Percentiles rank a stretch among this genome's conserved stretches.
phyloP scores from a whole-genome alignment of 768 basidiomycete genomes.

The Suillus luteus region DNA sequence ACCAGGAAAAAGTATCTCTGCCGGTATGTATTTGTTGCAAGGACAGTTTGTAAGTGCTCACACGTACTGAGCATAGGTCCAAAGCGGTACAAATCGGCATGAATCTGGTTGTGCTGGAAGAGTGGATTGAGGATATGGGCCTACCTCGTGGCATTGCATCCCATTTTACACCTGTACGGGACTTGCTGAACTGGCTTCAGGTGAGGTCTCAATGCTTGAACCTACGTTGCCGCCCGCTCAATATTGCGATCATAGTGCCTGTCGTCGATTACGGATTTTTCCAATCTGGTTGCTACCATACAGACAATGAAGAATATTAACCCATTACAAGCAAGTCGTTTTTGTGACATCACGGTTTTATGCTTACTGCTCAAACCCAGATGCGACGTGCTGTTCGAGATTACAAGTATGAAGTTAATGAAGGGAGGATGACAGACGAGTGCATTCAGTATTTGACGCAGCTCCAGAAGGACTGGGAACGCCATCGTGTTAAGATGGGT shows the following conservation, averaged over 20 bases:
- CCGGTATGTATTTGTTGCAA: conserved; percentile 48
- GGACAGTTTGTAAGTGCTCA: conserved; percentile 12
- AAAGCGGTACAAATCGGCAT: conserved; percentile 87
- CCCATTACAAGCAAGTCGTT: conserved; percentile 72
- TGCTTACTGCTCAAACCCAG: conserved; percentile 35
- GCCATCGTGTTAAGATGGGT: conserved; percentile 82
- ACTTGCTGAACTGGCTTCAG: conserved; percentile 86
- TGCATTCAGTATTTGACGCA: conserved; percentile 93
- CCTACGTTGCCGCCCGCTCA: conserved; percentile 3
- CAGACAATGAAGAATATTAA: conserved; percentile 87
- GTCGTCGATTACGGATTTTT: conserved; percentile 86
- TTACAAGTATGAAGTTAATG: conserved; percentile 92
- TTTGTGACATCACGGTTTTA: conserved; percentile 8
- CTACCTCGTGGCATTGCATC: conserved; percentile 76
- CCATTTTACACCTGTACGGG: conserved; percentile 83
- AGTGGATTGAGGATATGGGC: conserved; percentile 85
- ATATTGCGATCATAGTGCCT: conserved; percentile 53
- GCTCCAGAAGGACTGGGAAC: conserved; percentile 97
- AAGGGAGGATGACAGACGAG: conserved; percentile 91
- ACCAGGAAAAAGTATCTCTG: conserved; percentile 96
- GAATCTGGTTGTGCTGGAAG: conserved; percentile 84
- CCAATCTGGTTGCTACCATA: conserved; percentile 85
- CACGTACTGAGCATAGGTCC: conserved; percentile 48
- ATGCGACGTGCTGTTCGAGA: conserved; percentile 94
- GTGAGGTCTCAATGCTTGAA: conserved; percentile 39